phyloP scores from a whole-genome alignment of 164 flowering plant species.

The Tetracentron sinense region DNA sequence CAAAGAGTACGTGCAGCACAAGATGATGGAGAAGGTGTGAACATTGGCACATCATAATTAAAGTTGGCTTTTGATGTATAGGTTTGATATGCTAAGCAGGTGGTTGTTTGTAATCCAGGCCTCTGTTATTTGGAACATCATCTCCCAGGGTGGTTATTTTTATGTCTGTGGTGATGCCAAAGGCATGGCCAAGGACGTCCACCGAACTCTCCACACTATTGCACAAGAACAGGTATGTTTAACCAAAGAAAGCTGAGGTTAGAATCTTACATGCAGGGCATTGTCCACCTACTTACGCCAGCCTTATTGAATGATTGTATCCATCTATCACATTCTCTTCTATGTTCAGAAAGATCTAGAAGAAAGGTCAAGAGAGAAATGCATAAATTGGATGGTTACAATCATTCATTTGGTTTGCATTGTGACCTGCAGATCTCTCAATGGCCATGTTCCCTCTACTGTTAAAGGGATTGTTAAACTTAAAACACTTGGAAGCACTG shows the following conservation, averaged over 20 bases:
- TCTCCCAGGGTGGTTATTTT: constrained; percentile 77
- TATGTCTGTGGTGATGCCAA: constrained; percentile 99
- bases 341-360: not conserved
- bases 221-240: constrained; percentile 83
- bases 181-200: constrained; percentile 98
- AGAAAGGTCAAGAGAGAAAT: not conserved
- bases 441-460: not conserved
- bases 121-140: constrained; percentile 68
- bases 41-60: not conserved
- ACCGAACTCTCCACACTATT: constrained; percentile 88
- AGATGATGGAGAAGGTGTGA: constrained; percentile 89
- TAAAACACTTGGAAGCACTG: no score
- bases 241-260: not conserved
- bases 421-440: not conserved
- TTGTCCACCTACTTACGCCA: no score
- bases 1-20: constrained; percentile 94
- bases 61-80: not conserved
- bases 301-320: no score
- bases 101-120: constrained; percentile 44
- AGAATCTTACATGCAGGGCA: not conserved
- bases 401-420: not conserved
- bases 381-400: not conserved
- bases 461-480: no score
- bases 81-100: not conserved
- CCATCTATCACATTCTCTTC: not conserved